Evolutionary conservation across 495 filamentous ascomycete species (phyloP), one percentile per base, ranked within the genome.

Genomic region (Tuber indicum): DNA sequence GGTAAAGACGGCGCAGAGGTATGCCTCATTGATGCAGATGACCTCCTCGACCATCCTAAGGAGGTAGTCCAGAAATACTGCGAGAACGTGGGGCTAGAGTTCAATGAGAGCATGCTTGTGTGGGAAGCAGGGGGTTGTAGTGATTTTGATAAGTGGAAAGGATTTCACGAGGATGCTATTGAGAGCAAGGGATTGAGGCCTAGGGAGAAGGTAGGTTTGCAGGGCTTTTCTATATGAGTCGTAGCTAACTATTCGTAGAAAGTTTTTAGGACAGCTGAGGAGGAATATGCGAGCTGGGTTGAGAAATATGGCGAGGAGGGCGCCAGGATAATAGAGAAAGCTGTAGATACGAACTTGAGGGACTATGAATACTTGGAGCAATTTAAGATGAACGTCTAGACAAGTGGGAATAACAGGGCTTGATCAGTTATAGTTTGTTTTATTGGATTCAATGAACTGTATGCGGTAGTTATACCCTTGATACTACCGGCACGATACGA

Each of bases 161-260:
- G 94, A 0, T 99, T 97, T 84, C 96, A 98, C 82, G 92, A 98
- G 73, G 95, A 98, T 87, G 96, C 93, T 26, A 92, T 98, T 77
- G 86, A 91, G 73, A 94, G 91, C 77, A 91, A 86, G 72, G 89
- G 89, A 66, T 84, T 99, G 79, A 91, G 89, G 80, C 88, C 93
- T 23, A 86, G 94, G 83, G 83, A 81, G 62, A 89, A 92, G 81
- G 94, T 97, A 89, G 87, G 93, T 88, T 77, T 58, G 14, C 36
- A n/a, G 42, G 76, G 19, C 49, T 21, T 23, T 74, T 17, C 21
- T 46, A 58, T 2, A 10, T 46, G 23, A 62, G 46, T 45, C 66
- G 46, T 46, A 47, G 74, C 72, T 78, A 76, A 77, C 73, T 79
- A 70, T 73, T 32, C 90, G 87, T 88, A 88, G 84, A 89, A 89